Evolutionary conservation across 208 protist species (phyloP).

Genomic region (Perkinsela sp.): DNA sequence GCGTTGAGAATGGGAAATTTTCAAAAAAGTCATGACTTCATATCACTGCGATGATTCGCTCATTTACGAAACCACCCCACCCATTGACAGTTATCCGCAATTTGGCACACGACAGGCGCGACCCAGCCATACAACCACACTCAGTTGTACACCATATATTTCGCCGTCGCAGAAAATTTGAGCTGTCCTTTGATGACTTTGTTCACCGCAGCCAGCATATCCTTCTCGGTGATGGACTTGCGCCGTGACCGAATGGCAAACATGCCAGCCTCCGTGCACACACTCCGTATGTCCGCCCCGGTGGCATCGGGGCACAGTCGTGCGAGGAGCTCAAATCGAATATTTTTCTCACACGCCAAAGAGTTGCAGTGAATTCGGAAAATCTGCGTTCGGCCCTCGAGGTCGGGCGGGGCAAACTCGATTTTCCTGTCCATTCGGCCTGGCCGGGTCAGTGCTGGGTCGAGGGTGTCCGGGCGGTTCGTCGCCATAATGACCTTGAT

Average conservation of each 20-base stretch:
- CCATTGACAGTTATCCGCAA: too few relatives aligned
- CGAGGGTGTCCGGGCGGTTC: constrained; percentile 98
- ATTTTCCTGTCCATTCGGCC: constrained; percentile 96
- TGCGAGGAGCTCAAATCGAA: constrained; percentile 95
- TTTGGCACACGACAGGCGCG: too few relatives aligned
- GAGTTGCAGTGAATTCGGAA: constrained; percentile 92
- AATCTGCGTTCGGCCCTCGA: constrained; percentile 89
- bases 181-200: constrained; percentile 99
- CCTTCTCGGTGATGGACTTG: constrained; percentile 97
- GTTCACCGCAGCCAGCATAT: constrained; percentile 98
- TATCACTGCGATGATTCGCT: too few relatives aligned
- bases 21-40: too few relatives aligned
- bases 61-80: too few relatives aligned
- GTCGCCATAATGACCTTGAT: constrained; percentile 99
- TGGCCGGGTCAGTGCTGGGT: constrained; percentile 94
- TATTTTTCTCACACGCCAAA: constrained; percentile 86
- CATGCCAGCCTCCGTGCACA: constrained; percentile 99
- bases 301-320: constrained; percentile 93
- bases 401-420: constrained; percentile 92
- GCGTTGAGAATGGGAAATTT: too few relatives aligned
- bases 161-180: constrained; percentile 97
- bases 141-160: constrained; percentile 99
- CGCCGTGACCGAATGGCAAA: constrained; percentile 92
- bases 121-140: not conserved
- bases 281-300: constrained; percentile 81